Conservation (phyloP, 2,329 filamentous ascomycete genomes). For the Harringtonia lauricola region DNA sequence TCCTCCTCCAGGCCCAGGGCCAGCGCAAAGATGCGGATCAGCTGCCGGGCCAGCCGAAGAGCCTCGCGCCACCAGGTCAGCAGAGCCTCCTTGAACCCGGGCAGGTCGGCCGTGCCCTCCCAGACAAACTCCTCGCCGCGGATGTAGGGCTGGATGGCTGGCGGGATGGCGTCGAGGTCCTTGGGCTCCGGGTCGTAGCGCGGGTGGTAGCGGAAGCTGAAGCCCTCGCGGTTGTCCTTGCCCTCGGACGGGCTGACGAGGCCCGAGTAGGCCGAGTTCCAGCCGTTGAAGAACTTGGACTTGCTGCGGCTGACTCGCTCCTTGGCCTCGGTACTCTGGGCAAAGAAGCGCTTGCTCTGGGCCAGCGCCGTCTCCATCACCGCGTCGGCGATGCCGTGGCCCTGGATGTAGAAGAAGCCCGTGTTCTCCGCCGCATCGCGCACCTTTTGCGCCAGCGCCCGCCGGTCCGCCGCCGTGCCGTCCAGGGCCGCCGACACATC, state of each 20-base stretch:
- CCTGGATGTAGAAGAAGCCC: conserved; percentile 45
- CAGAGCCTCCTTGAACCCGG: conserved; percentile 33
- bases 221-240: conserved; percentile 38
- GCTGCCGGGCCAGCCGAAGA: conserved; percentile 33
- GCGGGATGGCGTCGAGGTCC: conserved; percentile 28
- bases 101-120: conserved; percentile 35
- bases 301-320: conserved; percentile 27
- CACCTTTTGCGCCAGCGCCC: not conserved
- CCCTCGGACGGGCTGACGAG: conserved; percentile 36
- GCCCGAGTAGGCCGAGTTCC: too few relatives aligned
- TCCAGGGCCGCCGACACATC: conserved; percentile 6
- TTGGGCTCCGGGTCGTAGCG: conserved; percentile 35
- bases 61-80: conserved; percentile 36
- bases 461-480: not conserved
- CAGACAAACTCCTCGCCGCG: conserved; percentile 40
- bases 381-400: conserved; percentile 31
- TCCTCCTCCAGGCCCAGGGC: conserved; percentile 40
- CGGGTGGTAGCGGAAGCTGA: conserved; percentile 41
- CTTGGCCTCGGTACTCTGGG: conserved; percentile 28
- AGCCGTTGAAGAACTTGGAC: conserved; percentile 50
- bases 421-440: conserved; percentile 33
- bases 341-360: conserved; percentile 28
- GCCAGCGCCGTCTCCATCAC: conserved; percentile 23
- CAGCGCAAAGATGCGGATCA: conserved; percentile 35
- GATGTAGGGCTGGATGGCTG: conserved; percentile 28